Evolutionary conservation across 176 grass and related monocot genomes (phyloP), one percentile per base, ranked within the genome.

Genomic region (Carex scoparia): DNA sequence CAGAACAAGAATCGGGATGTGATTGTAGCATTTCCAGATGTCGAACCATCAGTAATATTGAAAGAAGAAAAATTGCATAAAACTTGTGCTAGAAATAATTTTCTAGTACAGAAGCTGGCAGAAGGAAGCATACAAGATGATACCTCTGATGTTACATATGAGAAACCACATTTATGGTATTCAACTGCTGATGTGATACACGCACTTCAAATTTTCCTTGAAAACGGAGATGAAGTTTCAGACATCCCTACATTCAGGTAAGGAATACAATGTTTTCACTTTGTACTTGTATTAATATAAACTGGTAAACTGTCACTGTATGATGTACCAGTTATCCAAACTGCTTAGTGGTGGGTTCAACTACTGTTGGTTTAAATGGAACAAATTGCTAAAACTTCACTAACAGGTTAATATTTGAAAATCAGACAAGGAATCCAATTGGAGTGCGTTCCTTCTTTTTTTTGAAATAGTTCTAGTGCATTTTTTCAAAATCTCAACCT

Each of bases 1-100:
- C 83, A 97, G 94, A 88, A 97, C 69, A 97, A 97, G 93, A 97
- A 97, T 83, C 81, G 94, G 63, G 94, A 97, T 46, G 89, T 92
- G 38, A 97, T 97, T 30, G 88, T 94, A 56, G 88, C 94, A 73
- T 97, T 97, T 80, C 94, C 94, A 84, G 94, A 97, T 89, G 94
- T 94, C 35, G 90, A 94, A 70, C 91, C 94, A 64, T 97, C 82
- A 31, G 30, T 87, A 86, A 97, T 94, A 86, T 81, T 85, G 14
- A 92, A 86, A 66, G 66, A 75, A 28, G 71, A 74, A 66, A 79
- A 84, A 33, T 82, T 87, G 66, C 84, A 67, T 80, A 10, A 59
- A 53, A 49, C 44, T 6, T 44, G 9, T 37, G 28, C 40, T 82
- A 79, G 23, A 73, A 56, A 77, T 69, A 66, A 15, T 8, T 37